Conservation (phyloP, 2,329 filamentous ascomycete genomes). For the Raffaelea arxii region DNA sequence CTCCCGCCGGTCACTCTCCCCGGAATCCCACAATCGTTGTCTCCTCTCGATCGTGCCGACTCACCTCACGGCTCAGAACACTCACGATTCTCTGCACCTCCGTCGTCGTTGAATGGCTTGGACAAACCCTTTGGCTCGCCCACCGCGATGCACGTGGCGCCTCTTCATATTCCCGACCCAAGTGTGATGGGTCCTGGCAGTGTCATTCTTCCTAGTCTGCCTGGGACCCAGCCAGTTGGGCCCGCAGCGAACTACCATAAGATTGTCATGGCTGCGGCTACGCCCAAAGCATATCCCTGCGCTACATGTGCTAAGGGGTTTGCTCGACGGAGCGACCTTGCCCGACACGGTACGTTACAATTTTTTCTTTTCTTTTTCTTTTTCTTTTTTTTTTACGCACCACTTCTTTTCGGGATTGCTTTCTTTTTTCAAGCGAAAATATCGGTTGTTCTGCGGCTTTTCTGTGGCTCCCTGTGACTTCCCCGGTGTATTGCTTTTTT, state of each 20-base stretch:
- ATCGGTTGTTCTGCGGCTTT: background rate
- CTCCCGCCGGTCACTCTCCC: slow-evolving; percentile 12
- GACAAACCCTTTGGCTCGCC: slow-evolving; percentile 43
- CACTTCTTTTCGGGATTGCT: too few species aligned
- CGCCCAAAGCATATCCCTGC: slow-evolving; percentile 69
- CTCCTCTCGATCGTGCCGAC: slow-evolving; percentile 41
- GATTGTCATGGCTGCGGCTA: too few species aligned
- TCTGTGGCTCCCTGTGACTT: background rate
- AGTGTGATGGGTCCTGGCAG: slow-evolving; percentile 24
- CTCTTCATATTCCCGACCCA: slow-evolving; percentile 35
- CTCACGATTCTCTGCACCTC: slow-evolving; percentile 43
- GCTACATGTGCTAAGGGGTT: slow-evolving; percentile 86
- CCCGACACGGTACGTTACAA: slow-evolving; percentile 70
- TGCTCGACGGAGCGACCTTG: slow-evolving; percentile 84
- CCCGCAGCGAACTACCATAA: too few species aligned
- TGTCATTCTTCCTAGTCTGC: slow-evolving; percentile 34
- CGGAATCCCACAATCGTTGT: slow-evolving; percentile 11
- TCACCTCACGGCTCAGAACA: slow-evolving; percentile 52
- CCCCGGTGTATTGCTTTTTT: background rate
- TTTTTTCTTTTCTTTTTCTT: background rate
- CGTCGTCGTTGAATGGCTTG: slow-evolving; percentile 29
- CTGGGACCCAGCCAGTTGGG: slow-evolving; percentile 21
- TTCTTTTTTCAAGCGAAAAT: too few species aligned
- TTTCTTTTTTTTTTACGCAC: background rate
- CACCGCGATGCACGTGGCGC: slow-evolving; percentile 32